A percentile compares a stretch with the other conserved stretches of the same genome.
These are phyloP conservation scores for Isabelozyma gotoi DNA, from an alignment of 805 yeast species.

Conservation along the genomic window DNA sequence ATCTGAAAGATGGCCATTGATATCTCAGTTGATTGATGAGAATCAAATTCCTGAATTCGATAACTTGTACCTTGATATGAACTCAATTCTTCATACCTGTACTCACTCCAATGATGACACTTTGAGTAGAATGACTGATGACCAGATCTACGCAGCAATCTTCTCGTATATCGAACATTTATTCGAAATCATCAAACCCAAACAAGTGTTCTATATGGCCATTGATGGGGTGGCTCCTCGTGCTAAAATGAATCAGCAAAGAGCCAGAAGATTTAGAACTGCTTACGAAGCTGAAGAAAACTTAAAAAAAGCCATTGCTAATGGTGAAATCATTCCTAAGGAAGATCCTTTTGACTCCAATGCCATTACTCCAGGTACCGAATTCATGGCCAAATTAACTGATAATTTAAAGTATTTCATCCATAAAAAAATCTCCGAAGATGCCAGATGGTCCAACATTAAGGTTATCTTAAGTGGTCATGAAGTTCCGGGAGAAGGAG, in stretches of 20 bases:
- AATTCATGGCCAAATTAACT: constrained; percentile 89
- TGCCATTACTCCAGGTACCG: constrained; percentile 95
- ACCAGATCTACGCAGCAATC: constrained; percentile 88
- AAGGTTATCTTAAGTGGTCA: constrained; percentile 84
- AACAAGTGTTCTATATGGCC: constrained; percentile 89
- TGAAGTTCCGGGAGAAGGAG: constrained; percentile 98
- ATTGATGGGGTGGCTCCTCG: constrained; percentile 99
- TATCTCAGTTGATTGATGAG: constrained; percentile 75
- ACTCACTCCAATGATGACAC: constrained; percentile 80
- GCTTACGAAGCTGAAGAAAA: constrained; percentile 90
- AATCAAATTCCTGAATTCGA: constrained; percentile 90
- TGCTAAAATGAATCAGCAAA: constrained; percentile 97
- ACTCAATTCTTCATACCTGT: constrained; percentile 90
- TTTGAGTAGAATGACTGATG: constrained; percentile 71
- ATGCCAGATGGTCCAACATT: constrained; percentile 79
- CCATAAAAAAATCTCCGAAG: constrained; percentile 83
- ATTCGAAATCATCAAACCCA: constrained; percentile 83
- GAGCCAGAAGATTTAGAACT: constrained; percentile 92
- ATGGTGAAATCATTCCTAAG: constrained; percentile 75
- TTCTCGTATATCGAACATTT: constrained; percentile 93
- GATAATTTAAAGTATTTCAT: constrained; percentile 81
- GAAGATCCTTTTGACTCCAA: constrained; percentile 89
- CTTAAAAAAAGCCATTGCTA: constrained; percentile 65
- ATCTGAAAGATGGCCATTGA: constrained; percentile 98
- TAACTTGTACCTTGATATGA: constrained; percentile 94